Conservation (phyloP, 768 basidiomycete species). For the Leucocoprinus leucothites region DNA sequence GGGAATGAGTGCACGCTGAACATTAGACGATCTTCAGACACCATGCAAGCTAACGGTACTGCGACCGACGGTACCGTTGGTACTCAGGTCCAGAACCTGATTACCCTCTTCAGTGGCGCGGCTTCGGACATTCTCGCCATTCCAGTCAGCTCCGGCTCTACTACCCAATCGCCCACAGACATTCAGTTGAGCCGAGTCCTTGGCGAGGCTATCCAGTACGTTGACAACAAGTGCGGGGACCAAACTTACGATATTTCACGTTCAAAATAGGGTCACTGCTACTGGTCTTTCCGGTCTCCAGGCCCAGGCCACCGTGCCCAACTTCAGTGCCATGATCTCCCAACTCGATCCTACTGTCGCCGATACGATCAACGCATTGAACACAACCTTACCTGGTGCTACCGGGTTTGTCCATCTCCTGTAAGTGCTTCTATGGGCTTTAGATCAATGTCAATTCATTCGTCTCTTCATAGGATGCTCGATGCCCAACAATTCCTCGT, state of each 20-base stretch:
- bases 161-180: conserved; percentile 29
- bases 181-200: conserved; percentile 30
- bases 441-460: neutral
- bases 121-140: conserved; percentile 19
- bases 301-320: conserved; percentile 22
- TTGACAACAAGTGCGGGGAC: neutral
- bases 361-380: conserved; percentile 21
- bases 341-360: conserved; percentile 30
- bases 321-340: conserved; percentile 21
- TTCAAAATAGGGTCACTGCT: conserved; percentile 24
- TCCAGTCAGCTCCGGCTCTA: conserved; percentile 28
- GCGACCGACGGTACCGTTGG: conserved; percentile 27
- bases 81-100: conserved; percentile 22
- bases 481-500: conserved; percentile 33
- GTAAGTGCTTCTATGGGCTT: conserved; percentile 17
- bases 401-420: conserved; percentile 26
- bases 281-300: conserved; percentile 28
- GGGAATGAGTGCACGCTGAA: neutral
- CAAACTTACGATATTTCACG: neutral
- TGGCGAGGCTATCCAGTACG: conserved; percentile 29
- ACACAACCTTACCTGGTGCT: conserved; percentile 26
- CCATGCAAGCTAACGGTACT: conserved; percentile 26
- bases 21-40: conserved; percentile 16
- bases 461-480: conserved; percentile 24
- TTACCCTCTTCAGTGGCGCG: conserved; percentile 24